Percentiles rank a stretch among this genome's conserved stretches.
Evolutionary conservation across 176 grass and related monocot species (phyloP).

Genomic region (Oryza officinalis): DNA sequence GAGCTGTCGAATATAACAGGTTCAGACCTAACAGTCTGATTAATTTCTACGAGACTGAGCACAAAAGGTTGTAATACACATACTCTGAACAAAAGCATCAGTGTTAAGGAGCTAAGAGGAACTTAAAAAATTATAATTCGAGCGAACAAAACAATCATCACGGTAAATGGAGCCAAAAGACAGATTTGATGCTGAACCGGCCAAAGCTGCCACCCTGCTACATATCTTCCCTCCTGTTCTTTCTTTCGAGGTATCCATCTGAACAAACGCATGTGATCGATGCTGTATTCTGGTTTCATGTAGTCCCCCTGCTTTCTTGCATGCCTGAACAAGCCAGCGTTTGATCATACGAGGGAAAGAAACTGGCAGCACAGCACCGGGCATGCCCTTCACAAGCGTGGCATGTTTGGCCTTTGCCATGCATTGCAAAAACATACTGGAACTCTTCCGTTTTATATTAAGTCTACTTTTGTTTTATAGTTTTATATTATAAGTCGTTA

Average conservation of each 20-base stretch:
- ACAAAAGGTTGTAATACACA: too few species aligned
- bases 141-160: not conserved
- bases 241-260: not conserved
- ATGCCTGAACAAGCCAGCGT: not conserved
- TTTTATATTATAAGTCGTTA: too few species aligned
- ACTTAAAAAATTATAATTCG: not conserved
- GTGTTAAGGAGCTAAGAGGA: not conserved
- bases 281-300: not conserved
- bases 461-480: too few species aligned
- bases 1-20: not conserved
- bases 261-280: constrained; percentile 13
- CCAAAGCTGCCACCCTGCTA: not conserved
- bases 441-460: too few species aligned
- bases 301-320: not conserved
- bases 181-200: constrained; percentile 7
- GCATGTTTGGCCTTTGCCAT: not conserved
- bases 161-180: not conserved
- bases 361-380: not conserved
- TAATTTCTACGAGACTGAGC: not conserved
- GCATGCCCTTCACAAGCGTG: not conserved
- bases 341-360: not conserved
- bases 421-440: too few species aligned
- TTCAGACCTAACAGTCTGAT: not conserved
- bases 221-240: not conserved
- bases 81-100: too few species aligned